phyloP scores from a whole-genome alignment of 2,329 filamentous ascomycete species.

The Myrmaecium sp. region DNA sequence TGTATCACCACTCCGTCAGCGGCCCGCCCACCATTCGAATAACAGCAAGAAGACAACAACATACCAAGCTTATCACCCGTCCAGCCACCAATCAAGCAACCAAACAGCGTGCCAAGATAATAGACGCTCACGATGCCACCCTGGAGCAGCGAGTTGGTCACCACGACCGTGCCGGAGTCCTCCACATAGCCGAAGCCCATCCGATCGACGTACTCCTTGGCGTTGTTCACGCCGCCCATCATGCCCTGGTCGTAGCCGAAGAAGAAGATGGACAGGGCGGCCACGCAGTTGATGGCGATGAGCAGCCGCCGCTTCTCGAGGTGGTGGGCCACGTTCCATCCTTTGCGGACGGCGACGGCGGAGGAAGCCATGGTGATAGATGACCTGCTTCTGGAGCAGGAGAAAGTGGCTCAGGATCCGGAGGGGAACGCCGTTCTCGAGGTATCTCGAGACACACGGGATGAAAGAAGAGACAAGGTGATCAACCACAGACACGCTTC shows the following conservation, averaged over 20 bases:
- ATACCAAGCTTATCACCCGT: constrained; percentile 12
- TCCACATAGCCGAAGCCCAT: constrained; percentile 15
- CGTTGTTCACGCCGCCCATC: constrained; percentile 18
- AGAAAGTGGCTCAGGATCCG: no score
- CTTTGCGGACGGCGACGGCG: not conserved
- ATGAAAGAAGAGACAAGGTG: no score
- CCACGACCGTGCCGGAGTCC: constrained; percentile 10
- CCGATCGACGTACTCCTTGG: constrained; percentile 14
- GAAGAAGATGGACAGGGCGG: constrained; percentile 15
- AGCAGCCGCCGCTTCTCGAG: constrained; percentile 13
- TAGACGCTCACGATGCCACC: constrained; percentile 18
- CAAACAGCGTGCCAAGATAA: constrained; percentile 14
- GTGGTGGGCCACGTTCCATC: constrained; percentile 5
- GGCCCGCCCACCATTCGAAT: constrained; percentile 12
- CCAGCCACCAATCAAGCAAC: constrained; percentile 11
- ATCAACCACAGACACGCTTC: no score
- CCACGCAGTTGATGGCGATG: constrained; percentile 15
- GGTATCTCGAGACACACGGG: no score
- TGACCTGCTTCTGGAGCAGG: no score
- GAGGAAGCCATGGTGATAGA: no score
- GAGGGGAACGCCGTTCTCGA: no score
- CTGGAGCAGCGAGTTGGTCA: constrained; percentile 11
- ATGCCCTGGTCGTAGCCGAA: constrained; percentile 18
- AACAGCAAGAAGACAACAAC: no score
- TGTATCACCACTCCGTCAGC: constrained; percentile 11